Base-by-base conservation (phyloP, 768 basidiomycete species). In the Calocera cornea region DNA sequence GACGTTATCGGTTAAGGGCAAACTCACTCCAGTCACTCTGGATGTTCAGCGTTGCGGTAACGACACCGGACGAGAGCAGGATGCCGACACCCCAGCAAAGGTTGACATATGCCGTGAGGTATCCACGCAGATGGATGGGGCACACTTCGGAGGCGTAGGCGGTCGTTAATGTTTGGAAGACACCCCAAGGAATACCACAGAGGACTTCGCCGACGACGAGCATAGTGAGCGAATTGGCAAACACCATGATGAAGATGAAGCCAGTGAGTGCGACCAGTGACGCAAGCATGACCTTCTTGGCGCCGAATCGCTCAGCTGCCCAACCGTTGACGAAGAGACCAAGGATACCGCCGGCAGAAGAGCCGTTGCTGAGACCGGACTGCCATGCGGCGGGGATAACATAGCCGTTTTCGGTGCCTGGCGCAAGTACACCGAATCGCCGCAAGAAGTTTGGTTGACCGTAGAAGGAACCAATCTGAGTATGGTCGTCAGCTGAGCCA, bases 321-420 rank as follows among this genome's bases (percentile, higher is more conserved):
- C 63, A 72, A 38, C 78, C 79, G 67, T 77, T 78, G 67, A 77
- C 65, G 36, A 70, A 49, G 8, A 78, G 71, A 49, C 77, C 78
- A 36, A 74, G 44, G 63, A 77, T 72, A 36, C 72, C 72, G 38
- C 77, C 75, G 50, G 70, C 71, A 40, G 76, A 75, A 40, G 73
- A 74, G 34, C 76, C 78, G 71, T 78, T 78, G 24, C 71, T 71
- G 29, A 79, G 70, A 49, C 76, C 78, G 19, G 77, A 72, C 65
- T 79, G 79, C 79, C 78, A 79, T 41, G 71, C 67, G 0, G 79
- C 75, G 0, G 77, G 75, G 27, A 79, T 73, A 27, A 75, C 70
- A 66, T 77, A 78, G 0, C 68, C 66, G 10, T 75, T 76, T 47
- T 73, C 72, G 11, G 63, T 41, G 22, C 34, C 54, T 17, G 67